phyloP scores from a whole-genome alignment of 2,329 filamentous ascomycete species.

The Aspergillus nomiae region DNA sequence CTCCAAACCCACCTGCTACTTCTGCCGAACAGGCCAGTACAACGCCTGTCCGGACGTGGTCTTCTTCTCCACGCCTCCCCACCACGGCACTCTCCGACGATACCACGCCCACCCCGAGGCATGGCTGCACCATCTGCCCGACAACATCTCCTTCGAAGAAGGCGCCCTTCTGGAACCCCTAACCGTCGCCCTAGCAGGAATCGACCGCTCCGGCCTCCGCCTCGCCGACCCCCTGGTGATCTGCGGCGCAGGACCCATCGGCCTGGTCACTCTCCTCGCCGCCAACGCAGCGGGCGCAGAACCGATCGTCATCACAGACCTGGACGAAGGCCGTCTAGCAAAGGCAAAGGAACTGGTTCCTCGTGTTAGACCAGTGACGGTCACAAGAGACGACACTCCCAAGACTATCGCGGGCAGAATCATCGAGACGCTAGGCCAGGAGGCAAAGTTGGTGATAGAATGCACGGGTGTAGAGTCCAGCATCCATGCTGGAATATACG shows the following conservation, averaged over 20 bases:
- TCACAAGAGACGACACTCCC: conserved; percentile 9
- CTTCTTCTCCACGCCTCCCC: conserved; percentile 23
- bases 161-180: conserved; percentile 20
- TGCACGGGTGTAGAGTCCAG: conserved; percentile 24
- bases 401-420: conserved; percentile 13
- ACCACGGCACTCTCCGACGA: conserved; percentile 21
- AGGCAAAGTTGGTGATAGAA: conserved; percentile 23
- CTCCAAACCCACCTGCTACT: conserved; percentile 20
- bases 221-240: conserved; percentile 21
- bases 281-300: conserved; percentile 20
- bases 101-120: conserved; percentile 23
- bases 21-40: conserved; percentile 21
- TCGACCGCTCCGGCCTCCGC: conserved; percentile 19
- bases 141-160: conserved; percentile 20
- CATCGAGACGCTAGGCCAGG: conserved; percentile 18
- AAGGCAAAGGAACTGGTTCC: conserved; percentile 23
- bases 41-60: conserved; percentile 22
- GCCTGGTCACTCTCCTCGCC: conserved; percentile 21
- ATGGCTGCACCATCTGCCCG: conserved; percentile 21
- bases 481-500: conserved; percentile 23
- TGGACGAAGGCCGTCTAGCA: conserved; percentile 18
- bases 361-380: conserved; percentile 14
- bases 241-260: conserved; percentile 22
- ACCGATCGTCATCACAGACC: conserved; percentile 21
- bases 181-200: conserved; percentile 20